Conservation (phyloP, 768 basidiomycete genomes). For the Calocybe gangraenosa region DNA sequence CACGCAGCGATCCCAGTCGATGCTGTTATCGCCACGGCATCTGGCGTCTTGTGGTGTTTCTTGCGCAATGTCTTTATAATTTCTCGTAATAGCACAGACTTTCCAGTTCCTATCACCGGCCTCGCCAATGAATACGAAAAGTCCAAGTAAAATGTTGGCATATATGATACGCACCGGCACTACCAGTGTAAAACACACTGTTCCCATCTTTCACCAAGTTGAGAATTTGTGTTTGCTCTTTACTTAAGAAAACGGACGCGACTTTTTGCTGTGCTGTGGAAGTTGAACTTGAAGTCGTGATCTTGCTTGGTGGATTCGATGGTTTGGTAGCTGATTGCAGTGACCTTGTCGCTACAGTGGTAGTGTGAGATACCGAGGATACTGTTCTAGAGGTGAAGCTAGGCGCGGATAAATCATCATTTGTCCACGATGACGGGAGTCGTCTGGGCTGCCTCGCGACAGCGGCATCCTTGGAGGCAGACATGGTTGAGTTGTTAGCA, state of each 20-base stretch:
- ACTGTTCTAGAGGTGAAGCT: conserved; percentile 23
- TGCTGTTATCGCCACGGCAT: conserved; percentile 90
- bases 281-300: conserved; percentile 7
- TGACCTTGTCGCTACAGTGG: neutral
- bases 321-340: conserved; percentile 1
- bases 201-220: conserved; percentile 67
- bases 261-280: conserved; percentile 26
- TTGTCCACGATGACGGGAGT: conserved; percentile 49
- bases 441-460: conserved; percentile 51
- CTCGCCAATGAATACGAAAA: neutral
- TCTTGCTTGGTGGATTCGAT: conserved; percentile 7
- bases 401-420: conserved; percentile 31
- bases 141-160: conserved; percentile 18
- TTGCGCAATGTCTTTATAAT: conserved; percentile 75
- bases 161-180: conserved; percentile 68
- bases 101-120: conserved; percentile 68
- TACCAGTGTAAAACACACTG: conserved; percentile 94
- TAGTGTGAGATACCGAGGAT: conserved; percentile 3
- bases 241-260: conserved; percentile 61
- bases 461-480: conserved; percentile 20
- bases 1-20: conserved; percentile 92
- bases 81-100: conserved; percentile 90
- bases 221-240: conserved; percentile 84
- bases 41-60: conserved; percentile 45
- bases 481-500: conserved; percentile 36